phyloP scores from a whole-genome alignment of 163 green algal genomes.

The Prototheca stagnorum region DNA sequence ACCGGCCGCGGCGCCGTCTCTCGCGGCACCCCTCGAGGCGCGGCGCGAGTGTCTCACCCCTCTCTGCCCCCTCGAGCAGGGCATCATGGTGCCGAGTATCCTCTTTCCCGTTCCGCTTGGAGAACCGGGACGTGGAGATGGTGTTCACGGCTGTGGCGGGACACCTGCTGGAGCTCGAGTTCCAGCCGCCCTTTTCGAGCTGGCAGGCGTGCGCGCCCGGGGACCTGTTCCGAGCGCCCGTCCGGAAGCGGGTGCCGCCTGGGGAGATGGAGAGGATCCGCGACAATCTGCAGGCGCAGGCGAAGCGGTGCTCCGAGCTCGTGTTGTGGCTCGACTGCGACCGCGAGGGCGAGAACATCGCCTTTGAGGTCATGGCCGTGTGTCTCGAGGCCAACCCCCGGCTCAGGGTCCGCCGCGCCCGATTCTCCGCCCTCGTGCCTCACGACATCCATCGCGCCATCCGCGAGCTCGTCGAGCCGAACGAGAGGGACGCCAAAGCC shows the following conservation, averaged over 20 bases:
- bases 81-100: conserved; percentile 23
- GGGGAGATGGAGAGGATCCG: conserved; percentile 53
- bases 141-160: conserved; percentile 83
- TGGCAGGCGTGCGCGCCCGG: conserved; percentile 55
- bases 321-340: conserved; percentile 98
- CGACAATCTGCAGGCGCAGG: conserved; percentile 60
- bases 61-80: too few species aligned
- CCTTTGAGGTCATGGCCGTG: conserved; percentile 85
- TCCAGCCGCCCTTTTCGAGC: conserved; percentile 28
- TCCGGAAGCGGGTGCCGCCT: conserved; percentile 66
- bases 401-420: conserved; percentile 50
- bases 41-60: too few species aligned
- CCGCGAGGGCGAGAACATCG: conserved; percentile 95
- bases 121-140: conserved; percentile 40
- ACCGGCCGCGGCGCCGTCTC: too few species aligned
- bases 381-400: conserved; percentile 50
- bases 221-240: conserved; percentile 54
- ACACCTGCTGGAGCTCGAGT: conserved; percentile 85
- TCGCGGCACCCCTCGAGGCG: too few species aligned
- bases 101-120: conserved; percentile 13
- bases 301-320: conserved; percentile 52
- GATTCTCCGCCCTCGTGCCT: conserved; percentile 47
- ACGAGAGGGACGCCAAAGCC: conserved; percentile 55
- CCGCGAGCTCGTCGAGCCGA: conserved; percentile 46
- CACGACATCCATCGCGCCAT: conserved; percentile 63